Conservation (phyloP, 805 yeast species). For the Saccharomycopsis javanensis region DNA sequence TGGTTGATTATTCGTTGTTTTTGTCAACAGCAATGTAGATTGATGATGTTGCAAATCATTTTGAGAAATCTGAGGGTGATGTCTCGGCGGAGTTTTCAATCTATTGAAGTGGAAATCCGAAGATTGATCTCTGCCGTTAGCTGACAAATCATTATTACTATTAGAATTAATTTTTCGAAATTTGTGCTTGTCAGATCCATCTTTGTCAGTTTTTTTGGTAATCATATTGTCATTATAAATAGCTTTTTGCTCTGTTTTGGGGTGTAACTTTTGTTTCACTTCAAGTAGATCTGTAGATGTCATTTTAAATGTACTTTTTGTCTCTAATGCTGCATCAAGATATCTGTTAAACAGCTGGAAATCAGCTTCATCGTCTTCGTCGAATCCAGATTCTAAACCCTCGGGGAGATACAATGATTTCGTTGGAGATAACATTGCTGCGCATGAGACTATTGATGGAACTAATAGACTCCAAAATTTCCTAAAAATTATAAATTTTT, state of each 20-base stretch:
- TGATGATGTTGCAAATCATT: neutral
- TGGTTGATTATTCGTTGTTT: neutral
- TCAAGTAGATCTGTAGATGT: neutral
- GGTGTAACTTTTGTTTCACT: neutral
- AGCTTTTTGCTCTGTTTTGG: too few species aligned
- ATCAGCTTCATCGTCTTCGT: neutral
- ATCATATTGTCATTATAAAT: too few species aligned
- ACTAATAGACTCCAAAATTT: too few species aligned
- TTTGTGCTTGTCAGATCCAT: too few species aligned
- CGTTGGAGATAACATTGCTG: neutral
- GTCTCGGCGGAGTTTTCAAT: neutral
- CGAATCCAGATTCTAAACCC: neutral
- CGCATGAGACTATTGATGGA: neutral
- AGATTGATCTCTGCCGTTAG: neutral
- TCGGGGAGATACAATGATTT: slow-evolving; percentile 1
- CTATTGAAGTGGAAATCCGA: neutral
- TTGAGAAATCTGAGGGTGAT: neutral
- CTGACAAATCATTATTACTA: too few species aligned
- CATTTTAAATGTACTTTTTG: neutral
- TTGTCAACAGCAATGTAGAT: neutral
- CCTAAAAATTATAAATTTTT: too few species aligned
- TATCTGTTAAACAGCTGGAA: slow-evolving; percentile 11
- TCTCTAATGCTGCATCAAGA: slow-evolving; percentile 4
- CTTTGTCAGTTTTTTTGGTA: too few species aligned
- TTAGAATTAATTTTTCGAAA: too few species aligned